phyloP scores from a whole-genome alignment of 345 rosid species.

The Combretum micranthum region DNA sequence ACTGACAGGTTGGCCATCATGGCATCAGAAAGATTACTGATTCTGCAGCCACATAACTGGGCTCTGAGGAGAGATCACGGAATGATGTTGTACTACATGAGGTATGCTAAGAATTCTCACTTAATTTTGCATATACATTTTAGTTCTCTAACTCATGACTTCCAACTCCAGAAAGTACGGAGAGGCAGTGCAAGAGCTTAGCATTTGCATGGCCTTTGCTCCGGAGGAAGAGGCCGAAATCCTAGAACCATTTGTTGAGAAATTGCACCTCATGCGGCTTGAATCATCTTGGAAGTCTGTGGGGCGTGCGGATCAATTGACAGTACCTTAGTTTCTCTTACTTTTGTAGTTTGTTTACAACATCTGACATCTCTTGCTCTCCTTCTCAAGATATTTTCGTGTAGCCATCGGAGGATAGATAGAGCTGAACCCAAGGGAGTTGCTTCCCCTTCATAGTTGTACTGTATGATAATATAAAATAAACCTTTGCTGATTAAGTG shows the following conservation, averaged over 20 bases:
- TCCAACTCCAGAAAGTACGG: slow-evolving; percentile 48
- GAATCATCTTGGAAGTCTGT: slow-evolving; percentile 60
- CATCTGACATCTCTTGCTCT: background rate
- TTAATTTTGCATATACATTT: background rate
- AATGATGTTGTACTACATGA: slow-evolving; percentile 77
- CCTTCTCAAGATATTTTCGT: background rate
- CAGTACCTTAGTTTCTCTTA: slow-evolving; percentile 31
- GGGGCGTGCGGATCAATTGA: slow-evolving; percentile 50
- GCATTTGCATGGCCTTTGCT: slow-evolving; percentile 88
- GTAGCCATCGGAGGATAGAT: too few relatives aligned
- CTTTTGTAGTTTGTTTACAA: background rate
- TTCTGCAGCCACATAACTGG: slow-evolving; percentile 87
- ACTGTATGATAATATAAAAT: too few relatives aligned
- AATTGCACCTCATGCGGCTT: slow-evolving; percentile 69
- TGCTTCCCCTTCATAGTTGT: too few relatives aligned
- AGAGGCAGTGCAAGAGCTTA: slow-evolving; percentile 83
- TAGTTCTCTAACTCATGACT: background rate
- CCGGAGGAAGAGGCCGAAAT: slow-evolving; percentile 65
- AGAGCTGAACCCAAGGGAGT: too few relatives aligned
- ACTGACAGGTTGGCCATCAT: slow-evolving; percentile 67
- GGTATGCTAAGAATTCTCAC: slow-evolving; percentile 23
- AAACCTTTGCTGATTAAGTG: too few relatives aligned
- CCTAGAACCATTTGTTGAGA: slow-evolving; percentile 69
- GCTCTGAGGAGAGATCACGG: slow-evolving; percentile 80
- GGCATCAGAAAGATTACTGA: slow-evolving; percentile 83